phyloP scores from a whole-genome alignment of 805 yeast species.

The Teunomyces tritomae region DNA sequence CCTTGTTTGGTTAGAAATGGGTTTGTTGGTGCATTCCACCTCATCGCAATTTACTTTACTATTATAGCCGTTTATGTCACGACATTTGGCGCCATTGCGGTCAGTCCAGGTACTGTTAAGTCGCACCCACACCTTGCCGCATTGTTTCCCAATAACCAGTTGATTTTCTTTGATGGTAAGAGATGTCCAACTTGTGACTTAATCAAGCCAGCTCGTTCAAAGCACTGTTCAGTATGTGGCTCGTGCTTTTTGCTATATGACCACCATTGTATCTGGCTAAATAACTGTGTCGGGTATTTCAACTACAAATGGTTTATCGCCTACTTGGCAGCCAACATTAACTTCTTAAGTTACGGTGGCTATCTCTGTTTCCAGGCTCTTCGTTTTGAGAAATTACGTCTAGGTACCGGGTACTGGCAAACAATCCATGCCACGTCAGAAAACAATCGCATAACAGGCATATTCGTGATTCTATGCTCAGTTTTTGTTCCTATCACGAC shows the following conservation, averaged over 20 bases:
- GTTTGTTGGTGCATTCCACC: conserved; percentile 8
- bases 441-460: conserved; percentile 26
- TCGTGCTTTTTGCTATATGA: conserved; percentile 48
- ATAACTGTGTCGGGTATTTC: conserved; percentile 70
- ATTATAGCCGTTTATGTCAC: conserved; percentile 30
- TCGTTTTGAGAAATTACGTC: neutral
- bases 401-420: conserved; percentile 16
- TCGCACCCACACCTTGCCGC: conserved; percentile 4
- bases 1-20: conserved; percentile 6
- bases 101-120: conserved; percentile 43
- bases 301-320: conserved; percentile 61
- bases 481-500: conserved; percentile 41
- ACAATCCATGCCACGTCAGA: conserved; percentile 14
- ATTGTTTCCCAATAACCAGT: conserved; percentile 42
- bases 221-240: conserved; percentile 63
- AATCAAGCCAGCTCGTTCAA: conserved; percentile 58
- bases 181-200: conserved; percentile 48
- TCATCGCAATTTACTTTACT: conserved; percentile 26
- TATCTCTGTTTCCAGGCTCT: conserved; percentile 15
- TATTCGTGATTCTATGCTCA: conserved; percentile 44
- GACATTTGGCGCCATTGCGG: conserved; percentile 37
- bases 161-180: conserved; percentile 50
- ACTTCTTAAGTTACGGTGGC: conserved; percentile 20
- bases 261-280: conserved; percentile 66
- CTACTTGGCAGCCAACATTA: conserved; percentile 51